Evolutionary conservation across 1,139 yeast species (phyloP).

Genomic region (Pichia cactophila): DNA sequence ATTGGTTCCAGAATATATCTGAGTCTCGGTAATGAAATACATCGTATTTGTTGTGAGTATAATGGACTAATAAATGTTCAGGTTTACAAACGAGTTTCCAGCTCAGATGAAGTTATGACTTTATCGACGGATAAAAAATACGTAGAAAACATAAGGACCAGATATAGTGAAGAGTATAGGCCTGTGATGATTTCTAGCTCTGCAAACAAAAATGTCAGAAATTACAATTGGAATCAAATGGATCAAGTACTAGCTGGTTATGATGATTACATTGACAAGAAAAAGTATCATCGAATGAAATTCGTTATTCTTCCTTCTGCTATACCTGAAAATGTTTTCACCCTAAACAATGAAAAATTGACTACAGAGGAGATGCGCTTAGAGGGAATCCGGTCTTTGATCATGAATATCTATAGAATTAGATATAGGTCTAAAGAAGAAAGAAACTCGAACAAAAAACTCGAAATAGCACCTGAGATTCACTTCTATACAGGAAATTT

Average conservation of each 20-base stretch:
- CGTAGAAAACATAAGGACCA: conserved; percentile 60
- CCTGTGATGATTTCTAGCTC: conserved; percentile 51
- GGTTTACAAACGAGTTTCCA: conserved; percentile 38
- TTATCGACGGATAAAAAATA: conserved; percentile 29
- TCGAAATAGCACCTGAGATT: conserved; percentile 63
- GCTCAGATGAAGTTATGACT: conserved; percentile 22
- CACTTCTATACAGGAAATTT: conserved; percentile 83
- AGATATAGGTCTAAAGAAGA: conserved; percentile 42
- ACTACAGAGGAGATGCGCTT: conserved; percentile 78
- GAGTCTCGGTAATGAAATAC: conserved; percentile 77
- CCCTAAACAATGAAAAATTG: conserved; percentile 46
- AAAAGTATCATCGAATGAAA: conserved; percentile 60
- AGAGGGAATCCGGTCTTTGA: conserved; percentile 76
- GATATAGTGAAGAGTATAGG: conserved; percentile 66
- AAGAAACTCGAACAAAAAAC: conserved; percentile 31
- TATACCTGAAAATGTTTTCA: conserved; percentile 50
- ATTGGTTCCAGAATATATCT: conserved; percentile 61
- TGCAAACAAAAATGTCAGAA: conserved; percentile 39
- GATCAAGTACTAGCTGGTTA: conserved; percentile 90
- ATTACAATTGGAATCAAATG: conserved; percentile 81
- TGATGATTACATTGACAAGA: conserved; percentile 56
- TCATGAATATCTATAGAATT: conserved; percentile 58
- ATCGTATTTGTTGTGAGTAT: conserved; percentile 65
- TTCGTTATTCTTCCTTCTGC: conserved; percentile 78
- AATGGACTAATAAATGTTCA: conserved; percentile 72